Evolutionary conservation across 2,329 filamentous ascomycete species (phyloP).

Genomic region (Lachnellula subtilissima): DNA sequence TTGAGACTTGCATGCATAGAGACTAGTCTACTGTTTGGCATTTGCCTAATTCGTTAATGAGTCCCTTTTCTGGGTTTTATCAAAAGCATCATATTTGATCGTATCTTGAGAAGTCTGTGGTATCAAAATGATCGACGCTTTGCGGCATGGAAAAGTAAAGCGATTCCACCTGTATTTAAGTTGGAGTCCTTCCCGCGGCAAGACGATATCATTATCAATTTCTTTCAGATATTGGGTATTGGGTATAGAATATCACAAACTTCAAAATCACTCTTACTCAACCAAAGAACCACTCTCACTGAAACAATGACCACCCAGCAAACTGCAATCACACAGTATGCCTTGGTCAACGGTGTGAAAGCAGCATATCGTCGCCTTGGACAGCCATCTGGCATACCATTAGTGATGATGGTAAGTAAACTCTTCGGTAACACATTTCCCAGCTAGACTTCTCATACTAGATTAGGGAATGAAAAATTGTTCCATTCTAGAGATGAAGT

Average conservation of each 20-base stretch:
- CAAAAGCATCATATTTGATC: background rate
- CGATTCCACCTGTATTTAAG: background rate
- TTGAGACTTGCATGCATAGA: background rate
- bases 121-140: background rate
- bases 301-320: conserved; percentile 22
- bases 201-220: too few species aligned
- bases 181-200: too few species aligned
- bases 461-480: too few species aligned
- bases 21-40: background rate
- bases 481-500: too few species aligned
- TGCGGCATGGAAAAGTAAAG: background rate
- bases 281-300: background rate
- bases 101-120: background rate
- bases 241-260: background rate
- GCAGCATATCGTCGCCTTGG: conserved; percentile 25
- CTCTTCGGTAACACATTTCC: too few species aligned
- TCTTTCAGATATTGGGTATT: too few species aligned
- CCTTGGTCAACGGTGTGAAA: conserved; percentile 19
- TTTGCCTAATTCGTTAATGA: background rate
- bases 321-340: conserved; percentile 20
- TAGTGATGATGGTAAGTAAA: conserved; percentile 18
- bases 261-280: conserved; percentile 5
- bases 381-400: conserved; percentile 15
- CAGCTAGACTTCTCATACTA: too few species aligned
- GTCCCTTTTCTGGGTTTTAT: background rate